Evolutionary conservation across 345 rosid species (phyloP).

Genomic region (Citrus hindsii): DNA sequence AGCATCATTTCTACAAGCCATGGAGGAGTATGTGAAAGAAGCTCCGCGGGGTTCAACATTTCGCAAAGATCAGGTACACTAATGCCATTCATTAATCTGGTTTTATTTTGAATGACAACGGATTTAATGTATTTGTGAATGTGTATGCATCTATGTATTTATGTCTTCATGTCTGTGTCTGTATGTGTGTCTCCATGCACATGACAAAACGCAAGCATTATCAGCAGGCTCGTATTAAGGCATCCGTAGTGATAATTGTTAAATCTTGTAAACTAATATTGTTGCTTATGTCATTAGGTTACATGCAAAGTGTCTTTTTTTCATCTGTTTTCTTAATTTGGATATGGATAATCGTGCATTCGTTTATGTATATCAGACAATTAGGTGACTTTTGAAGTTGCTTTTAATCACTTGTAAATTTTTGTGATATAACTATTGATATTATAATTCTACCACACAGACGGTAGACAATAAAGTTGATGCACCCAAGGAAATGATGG

Average conservation of each 20-base stretch:
- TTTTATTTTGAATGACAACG: constrained; percentile 1
- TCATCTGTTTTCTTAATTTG: not conserved
- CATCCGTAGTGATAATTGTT: not conserved
- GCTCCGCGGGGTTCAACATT: constrained; percentile 59
- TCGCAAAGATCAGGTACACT: constrained; percentile 73
- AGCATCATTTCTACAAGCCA: constrained; percentile 88
- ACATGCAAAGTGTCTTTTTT: not conserved
- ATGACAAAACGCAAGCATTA: not conserved
- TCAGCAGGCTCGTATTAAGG: not conserved
- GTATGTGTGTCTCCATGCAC: not conserved
- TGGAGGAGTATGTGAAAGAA: constrained; percentile 95
- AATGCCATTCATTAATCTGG: not conserved
- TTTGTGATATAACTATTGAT: not conserved
- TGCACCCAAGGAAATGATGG: constrained; percentile 72
- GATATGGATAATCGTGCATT: not conserved
- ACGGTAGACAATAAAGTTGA: constrained; percentile 42
- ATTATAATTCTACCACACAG: constrained; percentile 17
- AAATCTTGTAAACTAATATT: not conserved
- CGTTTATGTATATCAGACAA: not conserved
- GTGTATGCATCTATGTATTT: not conserved
- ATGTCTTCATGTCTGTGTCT: not conserved
- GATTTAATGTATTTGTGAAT: not conserved
- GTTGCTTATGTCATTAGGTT: not conserved
- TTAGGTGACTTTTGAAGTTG: not conserved
- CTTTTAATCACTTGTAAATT: no score